Conservation (phyloP, 192 early-diverging fungal species). For the Linnemannia elongata region DNA sequence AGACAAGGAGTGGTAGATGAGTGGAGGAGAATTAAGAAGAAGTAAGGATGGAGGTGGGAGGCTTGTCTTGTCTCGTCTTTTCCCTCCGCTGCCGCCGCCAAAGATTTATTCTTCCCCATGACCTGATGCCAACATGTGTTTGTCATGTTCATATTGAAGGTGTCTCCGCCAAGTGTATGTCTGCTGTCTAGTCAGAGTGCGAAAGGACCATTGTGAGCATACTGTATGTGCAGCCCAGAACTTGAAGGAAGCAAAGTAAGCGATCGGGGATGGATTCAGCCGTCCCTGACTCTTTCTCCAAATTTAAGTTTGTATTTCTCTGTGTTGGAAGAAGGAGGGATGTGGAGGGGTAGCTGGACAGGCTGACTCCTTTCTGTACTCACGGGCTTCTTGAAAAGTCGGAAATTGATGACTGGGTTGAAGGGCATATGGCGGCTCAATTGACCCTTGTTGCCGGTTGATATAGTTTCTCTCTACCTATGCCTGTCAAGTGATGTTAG, state of each 20-base stretch:
- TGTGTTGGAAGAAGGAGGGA: neutral
- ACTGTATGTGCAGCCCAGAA: neutral
- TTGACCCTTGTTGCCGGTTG: neutral
- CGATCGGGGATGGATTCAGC: constrained; percentile 1
- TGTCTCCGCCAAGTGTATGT: neutral
- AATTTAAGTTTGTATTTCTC: neutral
- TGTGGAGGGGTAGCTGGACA: neutral
- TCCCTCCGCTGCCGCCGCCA: neutral
- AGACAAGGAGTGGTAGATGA: neutral
- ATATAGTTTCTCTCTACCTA: too few species aligned
- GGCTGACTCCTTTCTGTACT: neutral
- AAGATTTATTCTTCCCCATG: neutral
- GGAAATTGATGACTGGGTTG: neutral
- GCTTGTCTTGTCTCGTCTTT: neutral
- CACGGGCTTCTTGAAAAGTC: neutral
- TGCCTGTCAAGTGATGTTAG: too few species aligned
- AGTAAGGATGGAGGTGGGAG: neutral
- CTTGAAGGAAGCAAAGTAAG: neutral
- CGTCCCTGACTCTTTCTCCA: neutral
- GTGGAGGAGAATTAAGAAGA: neutral
- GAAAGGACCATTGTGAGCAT: neutral
- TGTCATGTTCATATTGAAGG: neutral
- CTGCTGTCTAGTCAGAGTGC: neutral
- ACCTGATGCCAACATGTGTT: neutral
- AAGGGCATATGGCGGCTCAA: neutral